Evolutionary conservation across 768 basidiomycete species (phyloP).

Genomic region (Gymnopilus junonius): DNA sequence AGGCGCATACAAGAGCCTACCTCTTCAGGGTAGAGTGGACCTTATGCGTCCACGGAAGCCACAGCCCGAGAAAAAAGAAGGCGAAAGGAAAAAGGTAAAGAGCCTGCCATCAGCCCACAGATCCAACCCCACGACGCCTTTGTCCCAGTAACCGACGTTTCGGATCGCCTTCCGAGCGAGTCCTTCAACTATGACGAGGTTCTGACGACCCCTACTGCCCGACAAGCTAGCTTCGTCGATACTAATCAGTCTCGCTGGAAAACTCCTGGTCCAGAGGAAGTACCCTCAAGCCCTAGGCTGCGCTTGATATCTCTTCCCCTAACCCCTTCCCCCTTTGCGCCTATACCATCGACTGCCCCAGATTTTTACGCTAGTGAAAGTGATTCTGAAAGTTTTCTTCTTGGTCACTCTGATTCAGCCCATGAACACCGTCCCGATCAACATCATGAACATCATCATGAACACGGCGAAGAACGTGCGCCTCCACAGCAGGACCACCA

Average conservation of each 20-base stretch:
- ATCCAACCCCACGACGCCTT: slow-evolving; percentile 24
- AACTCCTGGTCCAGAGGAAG: slow-evolving; percentile 61
- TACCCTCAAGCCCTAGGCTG: slow-evolving; percentile 65
- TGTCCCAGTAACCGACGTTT: slow-evolving; percentile 19
- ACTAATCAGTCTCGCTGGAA: slow-evolving; percentile 44
- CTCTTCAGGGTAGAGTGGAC: slow-evolving; percentile 87
- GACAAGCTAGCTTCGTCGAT: slow-evolving; percentile 32
- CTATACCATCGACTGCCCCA: slow-evolving; percentile 22
- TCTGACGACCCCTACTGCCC: slow-evolving; percentile 44
- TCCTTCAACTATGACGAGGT: slow-evolving; percentile 29
- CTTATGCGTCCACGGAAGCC: slow-evolving; percentile 67
- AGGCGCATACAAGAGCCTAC: slow-evolving; percentile 81
- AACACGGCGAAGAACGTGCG: slow-evolving; percentile 18
- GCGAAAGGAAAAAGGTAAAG: slow-evolving; percentile 16
- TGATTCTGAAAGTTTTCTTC: slow-evolving; percentile 27
- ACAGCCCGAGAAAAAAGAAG: slow-evolving; percentile 5
- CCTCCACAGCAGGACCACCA: slow-evolving; percentile 25
- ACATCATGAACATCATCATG: slow-evolving; percentile 20
- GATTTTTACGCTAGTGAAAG: slow-evolving; percentile 37
- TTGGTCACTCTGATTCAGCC: slow-evolving; percentile 20
- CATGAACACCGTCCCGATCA: slow-evolving; percentile 23
- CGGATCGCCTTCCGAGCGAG: slow-evolving; percentile 20
- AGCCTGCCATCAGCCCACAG: slow-evolving; percentile 10
- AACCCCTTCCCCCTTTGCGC: slow-evolving; percentile 38
- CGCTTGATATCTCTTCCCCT: slow-evolving; percentile 53